Percentiles rank a stretch among this genome's conserved stretches.
These are phyloP conservation scores for Eucalyptus curtisii DNA, from an alignment of 345 rosid species.

Conservation along the genomic window DNA sequence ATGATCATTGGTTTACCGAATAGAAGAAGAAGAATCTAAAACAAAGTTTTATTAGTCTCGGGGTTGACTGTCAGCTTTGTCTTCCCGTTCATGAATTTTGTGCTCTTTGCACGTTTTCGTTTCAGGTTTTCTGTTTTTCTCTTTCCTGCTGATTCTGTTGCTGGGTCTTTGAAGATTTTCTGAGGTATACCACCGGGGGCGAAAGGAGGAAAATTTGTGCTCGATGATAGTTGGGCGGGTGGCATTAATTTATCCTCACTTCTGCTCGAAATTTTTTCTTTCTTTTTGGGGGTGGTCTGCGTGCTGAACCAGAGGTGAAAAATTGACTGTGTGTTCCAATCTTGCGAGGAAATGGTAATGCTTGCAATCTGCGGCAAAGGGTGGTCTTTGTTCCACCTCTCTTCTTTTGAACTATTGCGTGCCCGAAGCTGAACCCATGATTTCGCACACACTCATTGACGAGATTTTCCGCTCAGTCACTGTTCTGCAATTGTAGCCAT, in stretches of 20 bases:
- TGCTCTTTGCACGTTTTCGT: neutral
- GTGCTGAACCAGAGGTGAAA: neutral
- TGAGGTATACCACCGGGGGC: neutral
- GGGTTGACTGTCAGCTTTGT: constrained; percentile 14
- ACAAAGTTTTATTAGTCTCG: constrained; percentile 1
- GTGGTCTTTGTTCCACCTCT: constrained; percentile 1
- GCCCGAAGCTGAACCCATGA: neutral
- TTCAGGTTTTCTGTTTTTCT: neutral
- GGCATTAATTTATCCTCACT: neutral
- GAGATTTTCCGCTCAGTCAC: constrained; percentile 4
- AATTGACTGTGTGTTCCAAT: neutral
- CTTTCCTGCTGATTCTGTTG: neutral
- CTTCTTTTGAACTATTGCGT: constrained; percentile 4
- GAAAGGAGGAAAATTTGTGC: neutral
- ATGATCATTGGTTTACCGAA: constrained; percentile 9
- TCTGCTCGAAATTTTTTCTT: neutral
- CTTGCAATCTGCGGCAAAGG: constrained; percentile 19
- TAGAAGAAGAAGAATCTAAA: constrained; percentile 16
- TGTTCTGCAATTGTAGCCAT: constrained; percentile 7
- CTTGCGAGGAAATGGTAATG: constrained; percentile 26
- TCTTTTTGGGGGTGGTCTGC: neutral
- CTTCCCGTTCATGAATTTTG: constrained; percentile 10
- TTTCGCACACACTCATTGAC: neutral
- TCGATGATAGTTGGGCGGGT: neutral
- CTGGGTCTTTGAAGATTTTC: neutral